phyloP scores from a whole-genome alignment of 768 basidiomycete species.

The Fomitopsis serialis region DNA sequence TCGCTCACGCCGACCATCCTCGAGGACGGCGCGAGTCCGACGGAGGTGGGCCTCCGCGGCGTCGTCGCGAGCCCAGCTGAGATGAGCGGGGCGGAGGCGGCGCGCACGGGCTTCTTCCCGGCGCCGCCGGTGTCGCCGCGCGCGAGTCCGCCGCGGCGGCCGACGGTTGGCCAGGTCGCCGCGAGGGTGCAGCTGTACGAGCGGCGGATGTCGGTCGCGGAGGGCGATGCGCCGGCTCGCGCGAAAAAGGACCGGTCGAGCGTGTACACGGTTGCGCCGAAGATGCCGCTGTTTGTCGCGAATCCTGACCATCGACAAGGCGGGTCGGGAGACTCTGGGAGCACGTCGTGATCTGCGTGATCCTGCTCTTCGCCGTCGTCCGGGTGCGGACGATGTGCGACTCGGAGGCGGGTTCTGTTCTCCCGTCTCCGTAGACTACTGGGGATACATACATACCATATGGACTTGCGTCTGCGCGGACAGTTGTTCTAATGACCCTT shows the following conservation, averaged over 20 bases:
- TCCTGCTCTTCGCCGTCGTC: too few relatives aligned
- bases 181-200: conserved; percentile 56
- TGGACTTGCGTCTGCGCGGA: too few relatives aligned
- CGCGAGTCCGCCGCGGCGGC: conserved; percentile 8
- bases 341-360: background rate
- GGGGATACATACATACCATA: too few relatives aligned
- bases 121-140: background rate
- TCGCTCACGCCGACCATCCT: conserved; percentile 5
- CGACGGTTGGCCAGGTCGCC: conserved; percentile 34
- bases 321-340: conserved; percentile 14
- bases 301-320: conserved; percentile 49
- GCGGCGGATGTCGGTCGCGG: conserved; percentile 47
- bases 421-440: too few relatives aligned
- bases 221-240: conserved; percentile 21
- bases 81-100: conserved; percentile 2
- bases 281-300: conserved; percentile 62
- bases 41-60: background rate
- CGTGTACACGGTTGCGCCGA: conserved; percentile 59
- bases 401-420: too few relatives aligned
- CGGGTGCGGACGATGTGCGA: too few relatives aligned
- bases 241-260: conserved; percentile 36
- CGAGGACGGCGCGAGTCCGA: background rate
- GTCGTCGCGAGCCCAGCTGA: conserved; percentile 11
- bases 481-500: too few relatives aligned
- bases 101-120: background rate